Evolutionary conservation across 768 basidiomycete genomes (phyloP).

Genomic region (Lactarius deliciosus): DNA sequence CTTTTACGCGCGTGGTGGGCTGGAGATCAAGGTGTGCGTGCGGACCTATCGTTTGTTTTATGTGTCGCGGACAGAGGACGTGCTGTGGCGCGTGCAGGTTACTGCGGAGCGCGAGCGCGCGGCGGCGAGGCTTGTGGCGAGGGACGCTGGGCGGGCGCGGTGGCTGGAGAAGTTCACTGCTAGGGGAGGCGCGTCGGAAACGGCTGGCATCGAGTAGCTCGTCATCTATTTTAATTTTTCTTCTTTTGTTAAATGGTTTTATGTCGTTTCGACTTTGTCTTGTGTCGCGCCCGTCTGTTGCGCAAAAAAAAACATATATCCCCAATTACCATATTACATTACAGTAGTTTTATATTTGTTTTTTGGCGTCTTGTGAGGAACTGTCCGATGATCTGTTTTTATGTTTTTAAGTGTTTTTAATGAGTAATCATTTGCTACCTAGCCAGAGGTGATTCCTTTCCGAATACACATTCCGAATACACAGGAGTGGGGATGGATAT

Average conservation of each 20-base stretch:
- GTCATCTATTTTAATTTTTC: neutral
- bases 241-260: neutral
- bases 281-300: neutral
- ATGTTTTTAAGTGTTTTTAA: neutral
- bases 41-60: conserved; percentile 81
- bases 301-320: neutral
- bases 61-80: conserved; percentile 66
- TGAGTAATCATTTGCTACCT: neutral
- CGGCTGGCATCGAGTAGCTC: neutral
- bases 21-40: conserved; percentile 85
- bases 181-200: neutral
- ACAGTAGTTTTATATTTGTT: neutral
- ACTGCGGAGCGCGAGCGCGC: conserved; percentile 42
- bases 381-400: neutral
- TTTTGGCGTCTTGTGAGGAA: neutral
- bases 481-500: neutral
- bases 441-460: neutral
- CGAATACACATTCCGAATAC: neutral
- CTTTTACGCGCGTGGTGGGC: conserved; percentile 44
- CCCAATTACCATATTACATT: neutral
- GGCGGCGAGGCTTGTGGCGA: conserved; percentile 6
- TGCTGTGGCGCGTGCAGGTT: conserved; percentile 49
- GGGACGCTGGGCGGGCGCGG: neutral
- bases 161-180: conserved; percentile 12
- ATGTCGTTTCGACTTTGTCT: too few relatives aligned